Evolutionary conservation across 2,329 filamentous ascomycete genomes (phyloP).

Genomic region (Fusarium veterinarium): DNA sequence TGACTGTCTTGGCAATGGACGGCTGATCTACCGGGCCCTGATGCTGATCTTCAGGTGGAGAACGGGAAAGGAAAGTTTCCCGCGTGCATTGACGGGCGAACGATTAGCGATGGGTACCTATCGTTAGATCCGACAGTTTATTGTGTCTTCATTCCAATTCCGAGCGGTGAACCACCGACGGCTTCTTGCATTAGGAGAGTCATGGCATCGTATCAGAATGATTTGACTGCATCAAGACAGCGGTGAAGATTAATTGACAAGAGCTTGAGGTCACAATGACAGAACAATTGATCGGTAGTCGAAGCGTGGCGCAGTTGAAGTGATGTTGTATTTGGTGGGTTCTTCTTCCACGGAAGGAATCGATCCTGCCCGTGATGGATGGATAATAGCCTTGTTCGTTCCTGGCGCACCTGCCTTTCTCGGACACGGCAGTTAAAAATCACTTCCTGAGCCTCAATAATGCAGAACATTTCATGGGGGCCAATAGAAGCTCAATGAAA

Average conservation of each 20-base stretch:
- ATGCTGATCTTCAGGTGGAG: slow-evolving; percentile 5
- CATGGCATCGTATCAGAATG: neutral
- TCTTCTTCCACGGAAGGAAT: neutral
- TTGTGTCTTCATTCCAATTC: neutral
- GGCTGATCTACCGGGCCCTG: slow-evolving; percentile 5
- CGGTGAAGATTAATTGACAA: neutral
- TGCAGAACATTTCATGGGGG: neutral
- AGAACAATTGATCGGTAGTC: neutral
- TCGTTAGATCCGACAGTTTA: neutral
- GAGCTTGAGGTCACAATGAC: neutral
- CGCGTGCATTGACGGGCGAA: slow-evolving; percentile 15
- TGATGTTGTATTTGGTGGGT: slow-evolving; percentile 5
- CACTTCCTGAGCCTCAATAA: neutral
- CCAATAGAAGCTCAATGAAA: neutral
- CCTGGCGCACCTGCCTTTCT: slow-evolving; percentile 3
- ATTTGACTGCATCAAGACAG: neutral
- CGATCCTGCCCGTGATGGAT: neutral
- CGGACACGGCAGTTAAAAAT: neutral
- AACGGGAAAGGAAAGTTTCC: slow-evolving; percentile 18
- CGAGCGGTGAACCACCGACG: slow-evolving; percentile 11
- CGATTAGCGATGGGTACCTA: neutral
- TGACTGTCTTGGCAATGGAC: slow-evolving; percentile 2
- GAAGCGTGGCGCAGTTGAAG: slow-evolving; percentile 2
- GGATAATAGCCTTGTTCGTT: neutral
- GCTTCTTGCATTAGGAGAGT: slow-evolving; percentile 22